phyloP scores from a whole-genome alignment of 495 filamentous ascomycete genomes.

The Schizothecium vesticola region DNA sequence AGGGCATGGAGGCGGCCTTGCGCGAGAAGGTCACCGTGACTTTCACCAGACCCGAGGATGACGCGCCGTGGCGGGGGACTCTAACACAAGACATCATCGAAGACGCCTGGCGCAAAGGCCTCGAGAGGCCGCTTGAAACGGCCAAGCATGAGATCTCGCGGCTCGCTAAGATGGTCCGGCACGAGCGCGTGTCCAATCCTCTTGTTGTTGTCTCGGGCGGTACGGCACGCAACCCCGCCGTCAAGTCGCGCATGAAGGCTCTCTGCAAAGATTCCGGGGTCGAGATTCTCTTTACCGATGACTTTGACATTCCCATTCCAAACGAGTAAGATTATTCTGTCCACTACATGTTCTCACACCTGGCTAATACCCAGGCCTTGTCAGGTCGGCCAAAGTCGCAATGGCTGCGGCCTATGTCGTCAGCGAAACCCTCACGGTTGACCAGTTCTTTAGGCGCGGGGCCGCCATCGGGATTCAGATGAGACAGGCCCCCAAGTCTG shows the following conservation, averaged over 20 bases:
- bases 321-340: neutral
- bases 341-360: neutral
- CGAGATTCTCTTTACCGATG: neutral
- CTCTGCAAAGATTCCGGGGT: neutral
- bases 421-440: neutral
- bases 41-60: neutral
- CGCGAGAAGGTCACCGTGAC: too few relatives aligned
- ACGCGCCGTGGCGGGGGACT: neutral
- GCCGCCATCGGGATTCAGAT: conserved; percentile 4
- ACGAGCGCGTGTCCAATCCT: neutral
- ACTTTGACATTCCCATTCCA: neutral
- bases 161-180: neutral
- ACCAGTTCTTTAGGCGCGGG: neutral
- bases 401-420: neutral
- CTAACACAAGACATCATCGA: neutral
- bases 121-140: neutral
- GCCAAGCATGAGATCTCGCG: neutral
- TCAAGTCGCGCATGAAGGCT: neutral
- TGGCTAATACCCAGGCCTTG: neutral
- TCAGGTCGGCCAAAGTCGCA: neutral
- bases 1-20: neutral
- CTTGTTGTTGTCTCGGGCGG: conserved; percentile 2
- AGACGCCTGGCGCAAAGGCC: neutral
- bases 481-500: neutral
- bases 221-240: neutral